phyloP scores from a whole-genome alignment of 2,329 filamentous ascomycete genomes.

The Parascedosporium putredinis region DNA sequence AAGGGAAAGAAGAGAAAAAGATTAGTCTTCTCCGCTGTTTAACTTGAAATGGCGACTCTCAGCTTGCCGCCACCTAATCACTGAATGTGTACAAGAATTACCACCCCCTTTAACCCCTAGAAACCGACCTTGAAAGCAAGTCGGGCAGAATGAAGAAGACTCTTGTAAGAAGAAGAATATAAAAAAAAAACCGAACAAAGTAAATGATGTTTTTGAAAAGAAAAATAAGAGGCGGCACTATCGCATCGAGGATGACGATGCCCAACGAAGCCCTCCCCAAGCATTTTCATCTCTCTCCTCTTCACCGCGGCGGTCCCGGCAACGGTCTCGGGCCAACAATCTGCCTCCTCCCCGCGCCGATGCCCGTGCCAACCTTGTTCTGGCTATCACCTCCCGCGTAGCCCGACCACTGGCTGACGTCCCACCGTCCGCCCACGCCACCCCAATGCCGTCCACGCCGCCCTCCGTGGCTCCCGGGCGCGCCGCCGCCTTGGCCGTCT shows the following conservation, averaged over 20 bases:
- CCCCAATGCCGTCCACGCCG: constrained; percentile 51
- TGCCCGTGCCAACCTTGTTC: constrained; percentile 55
- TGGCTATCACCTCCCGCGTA: constrained; percentile 67
- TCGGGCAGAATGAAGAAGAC: background rate
- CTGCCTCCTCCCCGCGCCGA: constrained; percentile 61
- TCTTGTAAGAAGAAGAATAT: no score
- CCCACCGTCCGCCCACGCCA: constrained; percentile 61
- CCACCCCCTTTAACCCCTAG: background rate
- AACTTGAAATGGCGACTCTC: no score
- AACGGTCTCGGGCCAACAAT: constrained; percentile 70
- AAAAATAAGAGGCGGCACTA: background rate
- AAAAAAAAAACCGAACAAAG: no score
- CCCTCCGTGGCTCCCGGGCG: no score
- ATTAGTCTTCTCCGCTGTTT: no score
- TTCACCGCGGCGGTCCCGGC: constrained; percentile 25
- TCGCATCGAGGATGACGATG: background rate
- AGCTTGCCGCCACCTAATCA: no score
- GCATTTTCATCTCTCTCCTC: background rate
- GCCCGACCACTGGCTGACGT: constrained; percentile 65
- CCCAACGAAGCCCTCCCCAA: background rate
- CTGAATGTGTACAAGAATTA: no score
- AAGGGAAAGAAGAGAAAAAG: no score
- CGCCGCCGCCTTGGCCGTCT: constrained; percentile 45
- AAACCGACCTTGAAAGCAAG: background rate
- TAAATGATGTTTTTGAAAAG: background rate